Base-by-base conservation (phyloP, 139 green algal genomes). In the Volvox africanus region DNA sequence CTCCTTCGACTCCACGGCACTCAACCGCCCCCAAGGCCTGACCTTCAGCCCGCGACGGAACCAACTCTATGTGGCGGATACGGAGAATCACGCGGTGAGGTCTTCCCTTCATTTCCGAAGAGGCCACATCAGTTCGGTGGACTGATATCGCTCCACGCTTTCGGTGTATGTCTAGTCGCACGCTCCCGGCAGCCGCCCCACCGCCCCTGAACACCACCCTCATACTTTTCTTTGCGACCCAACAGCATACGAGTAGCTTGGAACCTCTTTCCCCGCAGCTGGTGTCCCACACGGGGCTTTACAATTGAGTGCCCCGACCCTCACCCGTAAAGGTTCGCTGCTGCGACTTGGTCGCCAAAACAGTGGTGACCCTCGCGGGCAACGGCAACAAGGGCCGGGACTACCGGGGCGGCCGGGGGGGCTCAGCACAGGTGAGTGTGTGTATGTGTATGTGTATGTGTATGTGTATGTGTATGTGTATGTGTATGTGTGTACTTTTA, bases 31-130 rank as follows among this genome's bases (percentile, higher is more conserved):
- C 9, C 96, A 89, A 65, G 83, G 83, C 9, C 36, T 89, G 67
- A 28, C 26, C 24, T 89, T 44, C 83, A 81, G 67, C 83, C 30
- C 83, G 26, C 24, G 26, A 0, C 83, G 83, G 67, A 89, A 89
- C 67, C 20, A n/a, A 35, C 83, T 89, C 30, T 81, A 33, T 65
- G 68, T 89, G 55, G 95, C 94, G 3, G 96, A 98, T 89, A 98
- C 96, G 9, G 96, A 98, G 80, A 95, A 95, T 61, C 96, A 98
- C 71, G 96, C 96, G 16, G 73, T 98, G 33, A 75, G 96, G 67
- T 61, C 44, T 55, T 5, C 44, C 9, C 44, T 5, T 55, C 44
- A 5, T 55, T 55, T 55, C 44, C 44, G 9, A 55, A 5, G 44
- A 55, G 44, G 44, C 44, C 9, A 9, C 44, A n/a, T n/a, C n/a